Evolutionary conservation across 2,329 filamentous ascomycete genomes (phyloP).

Genomic region (Cladosporium sp.): DNA sequence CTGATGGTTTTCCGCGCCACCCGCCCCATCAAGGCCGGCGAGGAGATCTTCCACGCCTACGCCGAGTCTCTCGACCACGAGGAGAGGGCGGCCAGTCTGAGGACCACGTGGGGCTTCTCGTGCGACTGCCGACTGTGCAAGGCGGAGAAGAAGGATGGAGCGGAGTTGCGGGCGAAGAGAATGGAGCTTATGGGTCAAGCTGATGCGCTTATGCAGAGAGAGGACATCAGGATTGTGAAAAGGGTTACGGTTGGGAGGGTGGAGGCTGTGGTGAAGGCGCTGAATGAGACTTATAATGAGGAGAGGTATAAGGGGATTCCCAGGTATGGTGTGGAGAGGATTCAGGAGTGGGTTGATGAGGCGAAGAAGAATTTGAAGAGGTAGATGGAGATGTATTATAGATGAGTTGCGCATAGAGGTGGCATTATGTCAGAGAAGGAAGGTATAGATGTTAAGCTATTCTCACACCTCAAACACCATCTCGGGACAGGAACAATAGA

Average conservation of each 20-base stretch:
- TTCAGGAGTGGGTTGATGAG: conserved; percentile 15
- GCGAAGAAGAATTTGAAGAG: conserved; percentile 11
- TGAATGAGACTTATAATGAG: conserved; percentile 18
- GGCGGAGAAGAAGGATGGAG: conserved; percentile 17
- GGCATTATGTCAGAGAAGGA: no score
- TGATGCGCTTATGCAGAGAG: conserved; percentile 12
- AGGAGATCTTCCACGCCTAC: conserved; percentile 39
- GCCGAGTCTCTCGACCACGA: conserved; percentile 24
- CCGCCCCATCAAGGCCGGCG: conserved; percentile 33
- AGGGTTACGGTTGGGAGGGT: conserved; percentile 15
- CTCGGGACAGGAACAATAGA: no score
- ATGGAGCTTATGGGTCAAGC: conserved; percentile 15
- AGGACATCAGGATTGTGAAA: conserved; percentile 12
- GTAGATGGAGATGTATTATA: no score
- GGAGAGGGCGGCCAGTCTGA: conserved; percentile 10
- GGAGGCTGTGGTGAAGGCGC: conserved; percentile 14
- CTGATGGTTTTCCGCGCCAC: conserved; percentile 39
- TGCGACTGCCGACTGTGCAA: conserved; percentile 18
- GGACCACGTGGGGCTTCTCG: conserved; percentile 19
- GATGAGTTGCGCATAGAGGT: no score
- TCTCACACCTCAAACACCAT: no score
- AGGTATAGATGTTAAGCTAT: no score
- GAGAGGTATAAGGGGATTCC: conserved; percentile 17
- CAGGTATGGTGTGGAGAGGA: conserved; percentile 11
- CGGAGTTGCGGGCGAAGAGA: conserved; percentile 14